Base-by-base conservation (phyloP, 164 flowering plant species). In the Nymphaea colorata region DNA sequence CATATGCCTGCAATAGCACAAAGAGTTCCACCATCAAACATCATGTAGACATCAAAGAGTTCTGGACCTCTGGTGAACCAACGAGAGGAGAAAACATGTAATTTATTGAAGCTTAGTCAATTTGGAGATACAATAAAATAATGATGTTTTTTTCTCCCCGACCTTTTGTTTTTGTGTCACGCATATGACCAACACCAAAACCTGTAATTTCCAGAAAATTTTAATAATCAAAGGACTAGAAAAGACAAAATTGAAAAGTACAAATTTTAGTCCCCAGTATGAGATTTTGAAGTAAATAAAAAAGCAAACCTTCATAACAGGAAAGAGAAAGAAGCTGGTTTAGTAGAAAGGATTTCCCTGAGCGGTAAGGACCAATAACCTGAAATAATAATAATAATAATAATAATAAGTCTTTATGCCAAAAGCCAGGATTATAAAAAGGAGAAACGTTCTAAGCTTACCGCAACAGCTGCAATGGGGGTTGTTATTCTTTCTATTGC, bases 141-240 rank as follows among this genome's bases (percentile, higher is more conserved):
- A 25, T 25, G 36, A 25, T 25, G 36, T 25, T 25, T 25, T 1
- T 25, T 25, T 1, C 16, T 55, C 59, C 10, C 59, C 16, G 73
- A 90, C 99, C 99, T 84, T 95, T 95, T 66, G 99, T 95, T 78
- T 95, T 89, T 55, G 99, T 95, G 75, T 95, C 98, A 75, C 99
- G 98, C 98, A 95, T 85, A 78, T 95, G 99, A 66, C 99, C 99
- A 70, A 95, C 99, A 66, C 99, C 99, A 85, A 95, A 95, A 3
- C 99, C 99, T 95, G 86, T 36, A 69, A 66, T 64, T 6, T 67
- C 66, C 47, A 71, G 42, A 44, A 57, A n/a, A 61, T 64, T 61
- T 61, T 64, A 67, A 18, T 47, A 44, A 11, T 69, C 15, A 16
- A 62, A 64, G 4, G 64, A 57, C 42, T 53, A 43, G 45, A 42